phyloP scores from a whole-genome alignment of 345 rosid genomes.

The Moricandia moricandioides region DNA sequence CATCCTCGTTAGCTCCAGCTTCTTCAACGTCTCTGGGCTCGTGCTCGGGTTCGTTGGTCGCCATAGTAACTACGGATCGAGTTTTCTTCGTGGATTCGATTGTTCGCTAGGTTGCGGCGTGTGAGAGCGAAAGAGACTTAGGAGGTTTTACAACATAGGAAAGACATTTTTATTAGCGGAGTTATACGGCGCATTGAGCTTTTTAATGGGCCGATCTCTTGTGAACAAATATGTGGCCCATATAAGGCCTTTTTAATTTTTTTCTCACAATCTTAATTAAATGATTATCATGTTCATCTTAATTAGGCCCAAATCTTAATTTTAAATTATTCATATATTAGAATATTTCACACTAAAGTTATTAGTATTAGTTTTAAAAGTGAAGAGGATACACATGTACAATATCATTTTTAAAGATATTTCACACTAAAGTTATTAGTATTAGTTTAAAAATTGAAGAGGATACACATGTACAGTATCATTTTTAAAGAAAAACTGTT shows the following conservation, averaged over 20 bases:
- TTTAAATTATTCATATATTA: no score
- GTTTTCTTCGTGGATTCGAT: background rate
- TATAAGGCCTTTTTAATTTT: background rate
- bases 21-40: conserved; percentile 71
- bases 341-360: no score
- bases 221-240: conserved; percentile 1
- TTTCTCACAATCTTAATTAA: background rate
- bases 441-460: background rate
- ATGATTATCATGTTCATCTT: background rate
- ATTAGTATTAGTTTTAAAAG: no score
- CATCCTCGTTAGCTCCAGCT: conserved; percentile 71
- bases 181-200: conserved; percentile 13
- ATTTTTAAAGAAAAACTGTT: background rate
- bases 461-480: background rate
- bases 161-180: background rate
- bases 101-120: conserved; percentile 33
- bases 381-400: background rate
- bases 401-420: background rate
- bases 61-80: conserved; percentile 42
- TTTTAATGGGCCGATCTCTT: conserved; percentile 8
- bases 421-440: background rate
- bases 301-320: no score
- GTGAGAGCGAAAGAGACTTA: background rate
- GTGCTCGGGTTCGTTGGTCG: conserved; percentile 57
- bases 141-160: background rate